These are phyloP conservation scores for Aspergillus jensenii DNA, from an alignment of 2,329 filamentous ascomycete genomes.

Conservation along the genomic window DNA sequence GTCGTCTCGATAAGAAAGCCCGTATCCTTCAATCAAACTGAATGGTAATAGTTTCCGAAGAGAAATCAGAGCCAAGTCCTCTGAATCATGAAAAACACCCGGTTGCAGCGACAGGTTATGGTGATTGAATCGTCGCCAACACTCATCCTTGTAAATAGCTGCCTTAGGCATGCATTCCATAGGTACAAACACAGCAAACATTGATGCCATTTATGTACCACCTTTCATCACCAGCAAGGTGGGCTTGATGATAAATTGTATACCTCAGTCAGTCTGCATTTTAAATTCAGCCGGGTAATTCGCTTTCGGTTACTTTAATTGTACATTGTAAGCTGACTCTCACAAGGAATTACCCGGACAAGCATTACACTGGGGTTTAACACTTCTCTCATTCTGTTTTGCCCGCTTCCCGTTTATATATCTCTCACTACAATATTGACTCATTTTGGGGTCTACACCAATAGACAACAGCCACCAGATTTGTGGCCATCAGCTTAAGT, in stretches of 20 bases:
- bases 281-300: not conserved
- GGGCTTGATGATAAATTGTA: not conserved
- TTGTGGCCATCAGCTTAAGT: not conserved
- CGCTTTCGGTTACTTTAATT: not conserved
- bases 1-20: not conserved
- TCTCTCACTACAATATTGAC: not conserved
- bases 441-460: not conserved
- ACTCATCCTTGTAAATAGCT: not conserved
- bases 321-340: not conserved
- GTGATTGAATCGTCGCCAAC: not conserved
- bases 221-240: conserved; percentile 5
- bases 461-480: not conserved
- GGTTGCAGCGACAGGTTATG: too few relatives aligned
- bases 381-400: not conserved
- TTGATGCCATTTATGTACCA: conserved; percentile 8
- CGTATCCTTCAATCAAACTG: not conserved
- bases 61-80: too few relatives aligned
- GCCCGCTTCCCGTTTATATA: not conserved
- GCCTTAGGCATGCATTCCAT: not conserved
- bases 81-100: too few relatives aligned
- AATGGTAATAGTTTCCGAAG: too few relatives aligned
- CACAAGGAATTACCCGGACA: not conserved
- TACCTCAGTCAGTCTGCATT: not conserved
- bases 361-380: not conserved
- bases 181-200: conserved; percentile 14